Conservation (phyloP, 202 grass and related monocot genomes). For the Panicum virgatum region DNA sequence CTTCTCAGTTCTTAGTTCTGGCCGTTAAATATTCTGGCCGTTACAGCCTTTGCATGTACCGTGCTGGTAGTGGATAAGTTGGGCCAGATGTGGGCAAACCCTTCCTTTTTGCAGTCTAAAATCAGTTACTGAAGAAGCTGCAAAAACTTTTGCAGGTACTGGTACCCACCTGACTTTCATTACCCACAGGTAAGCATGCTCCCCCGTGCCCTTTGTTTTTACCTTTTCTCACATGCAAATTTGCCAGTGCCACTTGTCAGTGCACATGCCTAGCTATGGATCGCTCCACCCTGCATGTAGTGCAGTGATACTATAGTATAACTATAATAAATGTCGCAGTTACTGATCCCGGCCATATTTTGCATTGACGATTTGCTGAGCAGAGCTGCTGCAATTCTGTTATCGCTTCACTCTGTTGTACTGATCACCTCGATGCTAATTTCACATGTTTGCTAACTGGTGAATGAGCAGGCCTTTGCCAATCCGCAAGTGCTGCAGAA, state of each 20-base stretch:
- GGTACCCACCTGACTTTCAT: constrained; percentile 78
- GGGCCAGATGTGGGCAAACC: constrained; percentile 12
- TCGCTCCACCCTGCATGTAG: not conserved
- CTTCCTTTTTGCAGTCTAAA: constrained; percentile 15
- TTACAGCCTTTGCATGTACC: constrained; percentile 36
- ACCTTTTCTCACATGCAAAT: constrained; percentile 51
- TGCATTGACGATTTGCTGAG: not conserved
- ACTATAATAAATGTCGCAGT: not conserved
- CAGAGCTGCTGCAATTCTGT: not conserved
- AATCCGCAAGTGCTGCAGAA: constrained; percentile 53
- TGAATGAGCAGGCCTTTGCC: constrained; percentile 52
- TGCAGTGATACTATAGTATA: too few relatives aligned
- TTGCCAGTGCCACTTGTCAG: not conserved
- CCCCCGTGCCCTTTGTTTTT: not conserved
- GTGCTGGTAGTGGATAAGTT: constrained; percentile 35
- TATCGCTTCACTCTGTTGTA: not conserved
- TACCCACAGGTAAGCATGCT: constrained; percentile 76
- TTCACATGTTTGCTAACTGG: not conserved
- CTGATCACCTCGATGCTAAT: not conserved
- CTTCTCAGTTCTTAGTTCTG: not conserved
- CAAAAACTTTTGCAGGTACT: constrained; percentile 74
- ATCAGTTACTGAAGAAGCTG: constrained; percentile 43
- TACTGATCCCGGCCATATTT: not conserved
- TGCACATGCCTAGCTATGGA: constrained; percentile 1
- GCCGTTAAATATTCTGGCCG: constrained; percentile 38